These are phyloP conservation scores for Lipomyces kockii DNA, from an alignment of 805 yeast species.

Conservation along the genomic window DNA sequence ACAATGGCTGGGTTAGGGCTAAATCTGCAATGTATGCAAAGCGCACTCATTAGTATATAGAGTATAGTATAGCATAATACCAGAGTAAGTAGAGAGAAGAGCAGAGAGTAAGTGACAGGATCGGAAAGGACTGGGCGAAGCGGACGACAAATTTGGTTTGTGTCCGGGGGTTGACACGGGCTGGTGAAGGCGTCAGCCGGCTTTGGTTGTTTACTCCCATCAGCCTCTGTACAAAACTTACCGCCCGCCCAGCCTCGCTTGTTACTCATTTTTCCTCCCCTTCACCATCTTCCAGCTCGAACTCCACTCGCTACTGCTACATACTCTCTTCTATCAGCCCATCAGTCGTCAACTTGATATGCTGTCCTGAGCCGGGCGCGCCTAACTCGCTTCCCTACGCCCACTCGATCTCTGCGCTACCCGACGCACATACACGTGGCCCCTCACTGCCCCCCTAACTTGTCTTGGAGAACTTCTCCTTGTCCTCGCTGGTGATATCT, in stretches of 20 bases:
- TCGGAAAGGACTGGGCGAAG: background rate
- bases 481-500: background rate
- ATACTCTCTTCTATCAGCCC: background rate
- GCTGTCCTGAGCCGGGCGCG: background rate
- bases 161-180: background rate
- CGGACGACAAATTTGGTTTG: background rate
- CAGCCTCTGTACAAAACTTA: background rate
- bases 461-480: too few species aligned
- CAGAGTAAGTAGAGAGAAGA: background rate
- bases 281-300: slow-evolving; percentile 1
- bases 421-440: background rate
- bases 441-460: too few species aligned
- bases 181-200: background rate
- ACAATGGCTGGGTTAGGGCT: background rate
- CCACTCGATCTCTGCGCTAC: background rate
- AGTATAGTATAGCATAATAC: background rate
- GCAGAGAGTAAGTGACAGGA: background rate
- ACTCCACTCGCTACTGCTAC: slow-evolving; percentile 5
- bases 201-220: background rate
- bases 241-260: slow-evolving; percentile 2
- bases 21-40: background rate
- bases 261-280: background rate
- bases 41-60: background rate
- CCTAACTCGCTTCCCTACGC: slow-evolving; percentile 8
- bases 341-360: background rate